Evolutionary conservation across 192 early-diverging fungal genomes (phyloP).

Genomic region (Cladochytrium replicatum): DNA sequence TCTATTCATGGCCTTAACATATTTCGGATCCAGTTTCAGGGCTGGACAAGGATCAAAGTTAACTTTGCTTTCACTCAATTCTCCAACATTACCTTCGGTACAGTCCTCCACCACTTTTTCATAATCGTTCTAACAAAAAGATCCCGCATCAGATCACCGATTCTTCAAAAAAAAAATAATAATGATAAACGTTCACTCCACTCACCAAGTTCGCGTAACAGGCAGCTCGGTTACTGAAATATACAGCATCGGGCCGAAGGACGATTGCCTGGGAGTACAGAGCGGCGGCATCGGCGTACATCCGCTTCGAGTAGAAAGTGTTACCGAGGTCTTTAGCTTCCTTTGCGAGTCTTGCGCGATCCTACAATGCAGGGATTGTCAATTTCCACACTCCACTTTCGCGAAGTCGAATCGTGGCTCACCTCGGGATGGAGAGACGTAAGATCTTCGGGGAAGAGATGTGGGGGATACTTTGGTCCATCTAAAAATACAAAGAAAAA

Average conservation of each 20-base stretch:
- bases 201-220: conserved; percentile 64
- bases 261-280: conserved; percentile 83
- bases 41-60: conserved; percentile 29
- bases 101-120: conserved; percentile 78
- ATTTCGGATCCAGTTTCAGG: conserved; percentile 70
- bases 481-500: too few species aligned
- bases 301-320: conserved; percentile 68
- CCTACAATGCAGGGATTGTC: too few species aligned
- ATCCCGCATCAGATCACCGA: neutral
- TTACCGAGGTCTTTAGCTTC: conserved; percentile 81
- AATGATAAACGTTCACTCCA: conserved; percentile 3
- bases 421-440: too few species aligned
- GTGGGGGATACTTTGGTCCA: too few species aligned
- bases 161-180: neutral
- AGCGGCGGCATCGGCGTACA: conserved; percentile 75
- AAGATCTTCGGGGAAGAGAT: too few species aligned
- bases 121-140: conserved; percentile 35
- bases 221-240: conserved; percentile 91
- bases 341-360: conserved; percentile 47
- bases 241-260: conserved; percentile 73
- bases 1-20: conserved; percentile 78
- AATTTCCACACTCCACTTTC: too few species aligned
- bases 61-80: neutral
- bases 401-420: too few species aligned
- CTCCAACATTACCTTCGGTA: conserved; percentile 31